These are phyloP conservation scores for Sporothrix pseudoabietina DNA, from an alignment of 2,329 filamentous ascomycete species.

Conservation along the genomic window DNA sequence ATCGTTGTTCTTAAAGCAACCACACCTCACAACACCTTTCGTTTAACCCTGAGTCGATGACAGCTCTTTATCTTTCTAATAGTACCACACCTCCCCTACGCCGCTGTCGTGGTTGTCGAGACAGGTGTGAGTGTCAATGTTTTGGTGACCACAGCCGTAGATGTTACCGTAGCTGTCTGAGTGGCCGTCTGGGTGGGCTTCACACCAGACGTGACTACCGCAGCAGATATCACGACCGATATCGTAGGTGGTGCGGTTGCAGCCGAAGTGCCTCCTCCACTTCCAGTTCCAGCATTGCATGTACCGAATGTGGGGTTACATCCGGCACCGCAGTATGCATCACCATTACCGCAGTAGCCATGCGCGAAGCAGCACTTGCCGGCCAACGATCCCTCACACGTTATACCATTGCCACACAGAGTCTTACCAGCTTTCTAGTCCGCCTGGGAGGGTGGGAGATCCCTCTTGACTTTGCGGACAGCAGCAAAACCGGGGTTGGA, in stretches of 20 bases:
- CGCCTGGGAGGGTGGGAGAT: too few species aligned
- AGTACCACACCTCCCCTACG: too few species aligned
- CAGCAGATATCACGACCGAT: background rate
- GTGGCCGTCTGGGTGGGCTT: background rate
- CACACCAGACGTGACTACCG: background rate
- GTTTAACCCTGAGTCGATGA: too few species aligned
- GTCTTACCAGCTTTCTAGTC: too few species aligned
- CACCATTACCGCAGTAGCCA: slow-evolving; percentile 28
- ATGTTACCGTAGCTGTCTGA: background rate
- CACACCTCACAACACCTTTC: too few species aligned
- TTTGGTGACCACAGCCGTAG: background rate
- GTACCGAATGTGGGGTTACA: slow-evolving; percentile 22
- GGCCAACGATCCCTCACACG: slow-evolving; percentile 23
- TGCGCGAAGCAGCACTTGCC: slow-evolving; percentile 30
- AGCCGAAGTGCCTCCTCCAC: background rate
- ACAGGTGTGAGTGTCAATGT: background rate
- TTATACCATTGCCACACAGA: slow-evolving; percentile 25
- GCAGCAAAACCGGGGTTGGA: too few species aligned
- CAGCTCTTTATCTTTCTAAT: too few species aligned
- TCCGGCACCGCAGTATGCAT: slow-evolving; percentile 29
- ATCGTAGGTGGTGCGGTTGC: background rate
- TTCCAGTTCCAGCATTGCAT: background rate
- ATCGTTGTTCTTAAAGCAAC: background rate
- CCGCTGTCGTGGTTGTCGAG: background rate
- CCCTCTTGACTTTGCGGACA: too few species aligned